A percentile compares a stretch with the other conserved stretches of the same genome.
These are phyloP conservation scores for Exophiala bonariae DNA, from an alignment of 2,329 filamentous ascomycete genomes.

Conservation along the genomic window DNA sequence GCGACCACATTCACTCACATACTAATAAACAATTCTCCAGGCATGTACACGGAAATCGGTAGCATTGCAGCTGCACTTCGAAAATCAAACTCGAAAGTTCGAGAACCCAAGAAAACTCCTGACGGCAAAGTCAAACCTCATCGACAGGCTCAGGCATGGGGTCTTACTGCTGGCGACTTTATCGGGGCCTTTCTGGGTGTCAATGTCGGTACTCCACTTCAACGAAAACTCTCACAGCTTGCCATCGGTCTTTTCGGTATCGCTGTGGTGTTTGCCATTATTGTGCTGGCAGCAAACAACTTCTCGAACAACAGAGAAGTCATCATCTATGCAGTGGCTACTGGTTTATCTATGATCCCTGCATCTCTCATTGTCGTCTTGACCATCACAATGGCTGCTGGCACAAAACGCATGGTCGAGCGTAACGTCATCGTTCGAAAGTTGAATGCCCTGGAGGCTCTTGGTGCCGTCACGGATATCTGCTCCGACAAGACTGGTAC, in stretches of 20 bases:
- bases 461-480: conserved; percentile 57
- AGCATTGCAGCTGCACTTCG: conserved; percentile 65
- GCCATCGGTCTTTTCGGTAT: conserved; percentile 67
- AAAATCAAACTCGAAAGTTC: conserved; percentile 54
- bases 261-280: conserved; percentile 67
- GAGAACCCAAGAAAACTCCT: conserved; percentile 53
- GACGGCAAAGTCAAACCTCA: conserved; percentile 52
- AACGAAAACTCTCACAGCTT: conserved; percentile 67
- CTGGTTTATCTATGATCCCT: conserved; percentile 61
- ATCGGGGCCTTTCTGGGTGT: conserved; percentile 66
- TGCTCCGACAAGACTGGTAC: conserved; percentile 56
- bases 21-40: conserved; percentile 33
- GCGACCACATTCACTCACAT: not conserved
- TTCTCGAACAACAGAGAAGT: conserved; percentile 58
- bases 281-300: conserved; percentile 65
- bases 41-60: conserved; percentile 49
- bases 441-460: conserved; percentile 52
- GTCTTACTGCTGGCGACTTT: conserved; percentile 57
- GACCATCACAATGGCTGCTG: conserved; percentile 63
- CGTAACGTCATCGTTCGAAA: conserved; percentile 54
- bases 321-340: conserved; percentile 65
- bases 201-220: conserved; percentile 68
- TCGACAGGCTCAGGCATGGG: conserved; percentile 53
- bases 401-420: conserved; percentile 53
- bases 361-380: conserved; percentile 61